Evolutionary conservation across 2,329 filamentous ascomycete genomes (phyloP).

Genomic region (Blastomyces emzantsi): DNA sequence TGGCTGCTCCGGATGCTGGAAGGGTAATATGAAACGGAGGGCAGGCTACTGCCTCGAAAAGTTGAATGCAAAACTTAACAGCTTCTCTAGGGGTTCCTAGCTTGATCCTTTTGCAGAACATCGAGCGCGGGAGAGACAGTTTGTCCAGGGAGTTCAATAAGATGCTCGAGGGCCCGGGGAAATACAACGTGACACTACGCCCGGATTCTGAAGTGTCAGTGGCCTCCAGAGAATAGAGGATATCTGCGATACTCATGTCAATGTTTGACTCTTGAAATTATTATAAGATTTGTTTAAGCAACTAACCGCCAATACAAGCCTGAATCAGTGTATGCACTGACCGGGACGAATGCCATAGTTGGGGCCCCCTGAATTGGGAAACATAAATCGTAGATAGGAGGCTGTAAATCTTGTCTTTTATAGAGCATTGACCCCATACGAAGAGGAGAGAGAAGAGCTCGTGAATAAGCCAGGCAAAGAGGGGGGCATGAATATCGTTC

Average conservation of each 20-base stretch:
- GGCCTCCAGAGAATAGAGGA: slow-evolving; percentile 36
- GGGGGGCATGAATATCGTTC: slow-evolving; percentile 35
- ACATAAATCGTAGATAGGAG: slow-evolving; percentile 28
- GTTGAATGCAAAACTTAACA: slow-evolving; percentile 20
- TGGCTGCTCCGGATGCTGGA: slow-evolving; percentile 17
- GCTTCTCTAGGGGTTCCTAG: slow-evolving; percentile 25
- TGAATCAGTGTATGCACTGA: slow-evolving; percentile 27
- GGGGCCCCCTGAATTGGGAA: slow-evolving; percentile 28
- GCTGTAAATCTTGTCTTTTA: slow-evolving; percentile 34
- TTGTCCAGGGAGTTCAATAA: slow-evolving; percentile 26
- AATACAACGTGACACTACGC: slow-evolving; percentile 15
- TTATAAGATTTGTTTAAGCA: background rate
- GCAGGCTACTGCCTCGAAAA: slow-evolving; percentile 27
- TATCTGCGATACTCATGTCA: slow-evolving; percentile 29
- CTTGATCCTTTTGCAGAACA: slow-evolving; percentile 20
- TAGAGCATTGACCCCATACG: slow-evolving; percentile 31
- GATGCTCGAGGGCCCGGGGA: slow-evolving; percentile 23
- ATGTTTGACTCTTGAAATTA: background rate
- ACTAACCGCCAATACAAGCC: slow-evolving; percentile 32
- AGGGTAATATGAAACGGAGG: slow-evolving; percentile 12
- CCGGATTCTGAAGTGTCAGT: slow-evolving; percentile 16
- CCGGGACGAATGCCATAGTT: slow-evolving; percentile 23
- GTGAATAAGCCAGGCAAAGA: slow-evolving; percentile 48
- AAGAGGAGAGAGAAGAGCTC: slow-evolving; percentile 43
- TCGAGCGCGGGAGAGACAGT: slow-evolving; percentile 24